Evolutionary conservation across 192 early-diverging fungal species (phyloP).

Genomic region (Coemansia biformis): DNA sequence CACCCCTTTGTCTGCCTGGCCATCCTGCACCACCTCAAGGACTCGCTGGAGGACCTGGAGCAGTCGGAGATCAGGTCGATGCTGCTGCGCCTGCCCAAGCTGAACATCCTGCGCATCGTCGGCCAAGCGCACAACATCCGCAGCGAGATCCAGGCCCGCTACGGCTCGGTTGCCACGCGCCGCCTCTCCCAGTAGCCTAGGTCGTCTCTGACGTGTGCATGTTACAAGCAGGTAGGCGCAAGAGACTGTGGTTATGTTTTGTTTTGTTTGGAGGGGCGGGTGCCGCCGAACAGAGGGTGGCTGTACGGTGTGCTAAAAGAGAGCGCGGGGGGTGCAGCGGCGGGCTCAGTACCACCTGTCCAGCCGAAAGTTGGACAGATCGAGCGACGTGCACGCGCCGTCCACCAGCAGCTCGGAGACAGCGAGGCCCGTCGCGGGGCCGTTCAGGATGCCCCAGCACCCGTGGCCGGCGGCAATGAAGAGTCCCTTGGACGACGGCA

Average conservation of each 20-base stretch:
- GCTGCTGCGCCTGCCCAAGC: slow-evolving; percentile 67
- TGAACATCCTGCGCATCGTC: slow-evolving; percentile 66
- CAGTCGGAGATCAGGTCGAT: slow-evolving; percentile 85
- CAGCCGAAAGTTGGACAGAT: slow-evolving; percentile 40
- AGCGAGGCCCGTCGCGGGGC: slow-evolving; percentile 43
- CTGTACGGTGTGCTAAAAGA: too few species aligned
- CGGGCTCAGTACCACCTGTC: slow-evolving; percentile 40
- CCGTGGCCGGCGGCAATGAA: slow-evolving; percentile 48
- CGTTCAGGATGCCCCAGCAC: slow-evolving; percentile 51
- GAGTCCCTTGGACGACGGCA: slow-evolving; percentile 32
- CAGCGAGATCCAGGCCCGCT: slow-evolving; percentile 62
- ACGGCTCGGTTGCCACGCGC: slow-evolving; percentile 16
- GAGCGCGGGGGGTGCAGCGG: too few species aligned
- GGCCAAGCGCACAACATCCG: slow-evolving; percentile 65
- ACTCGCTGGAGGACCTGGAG: slow-evolving; percentile 82
- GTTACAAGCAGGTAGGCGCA: too few species aligned
- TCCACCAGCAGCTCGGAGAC: slow-evolving; percentile 41
- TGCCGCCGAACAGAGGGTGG: too few species aligned
- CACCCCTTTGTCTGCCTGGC: slow-evolving; percentile 87
- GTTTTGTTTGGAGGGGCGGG: too few species aligned
- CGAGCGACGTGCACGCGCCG: slow-evolving; percentile 26
- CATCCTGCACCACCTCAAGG: slow-evolving; percentile 68
- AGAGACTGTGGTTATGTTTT: too few species aligned
- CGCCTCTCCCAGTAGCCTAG: neutral
- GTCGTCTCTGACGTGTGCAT: too few species aligned